phyloP scores from a whole-genome alignment of 306 rosid genomes.

The Ochetophila trinervis region DNA sequence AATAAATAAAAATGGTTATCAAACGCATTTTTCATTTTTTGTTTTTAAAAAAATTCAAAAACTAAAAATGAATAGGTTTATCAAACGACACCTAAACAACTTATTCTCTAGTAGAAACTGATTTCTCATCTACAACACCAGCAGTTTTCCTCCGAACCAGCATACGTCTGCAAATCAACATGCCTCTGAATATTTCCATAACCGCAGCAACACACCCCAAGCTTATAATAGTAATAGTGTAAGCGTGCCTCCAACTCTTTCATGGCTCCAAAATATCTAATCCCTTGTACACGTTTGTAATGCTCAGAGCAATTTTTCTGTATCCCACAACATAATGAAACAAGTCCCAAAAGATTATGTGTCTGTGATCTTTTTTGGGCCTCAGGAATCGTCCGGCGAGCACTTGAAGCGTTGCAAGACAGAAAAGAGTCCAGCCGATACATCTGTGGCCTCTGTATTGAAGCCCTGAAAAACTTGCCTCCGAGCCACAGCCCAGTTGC shows the following conservation, averaged over 20 bases:
- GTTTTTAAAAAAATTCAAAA: too few species aligned
- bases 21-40: too few species aligned
- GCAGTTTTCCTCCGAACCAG: too few species aligned
- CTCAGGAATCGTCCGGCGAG: slow-evolving; percentile 13
- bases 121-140: too few species aligned
- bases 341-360: slow-evolving; percentile 21
- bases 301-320: slow-evolving; percentile 13
- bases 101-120: too few species aligned
- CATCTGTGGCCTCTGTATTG: slow-evolving; percentile 3
- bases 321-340: slow-evolving; percentile 21
- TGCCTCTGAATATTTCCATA: slow-evolving; percentile 10
- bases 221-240: slow-evolving; percentile 12
- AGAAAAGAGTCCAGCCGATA: slow-evolving; percentile 22
- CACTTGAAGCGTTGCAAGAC: slow-evolving; percentile 19
- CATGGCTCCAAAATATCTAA: slow-evolving; percentile 2
- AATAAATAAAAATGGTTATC: too few species aligned
- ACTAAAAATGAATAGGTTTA: too few species aligned
- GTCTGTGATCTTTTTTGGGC: slow-evolving; percentile 24
- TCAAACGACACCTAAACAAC: too few species aligned
- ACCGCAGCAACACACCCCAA: slow-evolving; percentile 13
- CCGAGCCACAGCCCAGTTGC: slow-evolving; percentile 20
- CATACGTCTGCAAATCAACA: too few species aligned
- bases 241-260: slow-evolving; percentile 11
- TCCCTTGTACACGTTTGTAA: slow-evolving; percentile 22
- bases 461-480: neutral